Conservation (phyloP, 2,329 filamentous ascomycete species). For the Exophiala bonariae region DNA sequence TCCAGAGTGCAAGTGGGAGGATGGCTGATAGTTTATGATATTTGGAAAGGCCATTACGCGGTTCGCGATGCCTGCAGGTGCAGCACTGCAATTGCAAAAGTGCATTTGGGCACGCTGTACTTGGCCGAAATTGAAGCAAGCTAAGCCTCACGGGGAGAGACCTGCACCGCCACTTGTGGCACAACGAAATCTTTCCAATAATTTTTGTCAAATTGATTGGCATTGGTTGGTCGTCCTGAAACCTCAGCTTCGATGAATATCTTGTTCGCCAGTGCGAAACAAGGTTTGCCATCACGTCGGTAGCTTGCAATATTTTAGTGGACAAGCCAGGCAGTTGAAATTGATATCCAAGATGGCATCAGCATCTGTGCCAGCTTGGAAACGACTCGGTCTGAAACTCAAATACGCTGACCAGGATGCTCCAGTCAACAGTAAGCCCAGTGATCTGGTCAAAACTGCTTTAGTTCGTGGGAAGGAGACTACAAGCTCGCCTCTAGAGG, state of each 20-base stretch:
- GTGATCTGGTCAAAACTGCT: constrained; percentile 4
- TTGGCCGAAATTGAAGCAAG: background rate
- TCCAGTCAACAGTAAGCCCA: constrained; percentile 14
- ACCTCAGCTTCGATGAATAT: background rate
- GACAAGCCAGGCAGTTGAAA: too few relatives aligned
- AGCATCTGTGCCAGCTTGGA: constrained; percentile 55
- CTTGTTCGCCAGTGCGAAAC: background rate
- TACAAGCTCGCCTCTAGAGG: background rate
- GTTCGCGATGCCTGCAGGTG: constrained; percentile 3
- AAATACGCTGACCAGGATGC: constrained; percentile 49
- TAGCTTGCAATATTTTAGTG: too few relatives aligned
- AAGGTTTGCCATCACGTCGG: too few relatives aligned
- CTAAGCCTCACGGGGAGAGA: too few relatives aligned
- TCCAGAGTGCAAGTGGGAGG: constrained; percentile 1
- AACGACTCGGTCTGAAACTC: constrained; percentile 59
- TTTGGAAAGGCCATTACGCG: background rate
- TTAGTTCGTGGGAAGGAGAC: constrained; percentile 5
- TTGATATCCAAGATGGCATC: constrained; percentile 11
- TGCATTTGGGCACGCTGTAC: background rate
- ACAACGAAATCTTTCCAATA: too few relatives aligned
- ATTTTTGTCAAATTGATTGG: too few relatives aligned
- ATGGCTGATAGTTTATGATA: constrained; percentile 3
- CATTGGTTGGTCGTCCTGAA: background rate
- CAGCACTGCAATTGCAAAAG: too few relatives aligned
- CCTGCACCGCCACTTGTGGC: too few relatives aligned